Base-by-base conservation (phyloP, 2,329 filamentous ascomycete genomes). In the Myriangium duriaei region DNA sequence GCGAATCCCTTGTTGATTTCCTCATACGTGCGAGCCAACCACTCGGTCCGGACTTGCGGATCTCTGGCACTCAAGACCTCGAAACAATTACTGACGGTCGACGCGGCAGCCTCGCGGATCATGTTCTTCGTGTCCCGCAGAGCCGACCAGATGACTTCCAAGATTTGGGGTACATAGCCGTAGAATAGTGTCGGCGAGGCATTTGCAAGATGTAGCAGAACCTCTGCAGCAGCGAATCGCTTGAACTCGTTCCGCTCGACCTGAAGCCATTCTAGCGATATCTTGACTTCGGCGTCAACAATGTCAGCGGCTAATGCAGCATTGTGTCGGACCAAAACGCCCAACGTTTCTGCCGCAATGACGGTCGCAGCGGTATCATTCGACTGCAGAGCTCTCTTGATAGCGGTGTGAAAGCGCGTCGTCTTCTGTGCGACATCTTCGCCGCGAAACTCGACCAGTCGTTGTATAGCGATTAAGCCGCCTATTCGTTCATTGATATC, bases 101-200 rank as follows among this genome's bases (percentile, higher is more conserved):
- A 85, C 12, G 85, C 86, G 4, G 91, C 87, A 1, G 86, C 91
- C 49, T 86, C 83, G 37, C 91, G 76, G 48, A 98, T 98, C 35
- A 95, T 74, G 32, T 92, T 81, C 56, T 92, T 86, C 28, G 76
- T 76, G 54, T 98, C 91, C 43, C 88, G 75, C 41, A 98, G 69
- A 17, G 87, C 88, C 37, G 93, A 81, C 91, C 91, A 96, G 45
- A 98, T 85, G 57, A 93, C 80, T 50, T 95, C 86, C 52, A 98
- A 86, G 35, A 98, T 84, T 54, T 91, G 79, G n/a, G 81, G 79
- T 35, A 96, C 87, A 61, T 92, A 96, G 46, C 82, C 78, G 61
- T 95, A 98, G 64, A 98, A 86, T 40, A 98, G 70, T 0, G 91
- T 98, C 3, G 88, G 88, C 2, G 88, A 93, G 56, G 91, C 93